These are phyloP conservation scores for Skeletonema menzelii DNA, from an alignment of 108 stramenopile species.

Conservation along the genomic window DNA sequence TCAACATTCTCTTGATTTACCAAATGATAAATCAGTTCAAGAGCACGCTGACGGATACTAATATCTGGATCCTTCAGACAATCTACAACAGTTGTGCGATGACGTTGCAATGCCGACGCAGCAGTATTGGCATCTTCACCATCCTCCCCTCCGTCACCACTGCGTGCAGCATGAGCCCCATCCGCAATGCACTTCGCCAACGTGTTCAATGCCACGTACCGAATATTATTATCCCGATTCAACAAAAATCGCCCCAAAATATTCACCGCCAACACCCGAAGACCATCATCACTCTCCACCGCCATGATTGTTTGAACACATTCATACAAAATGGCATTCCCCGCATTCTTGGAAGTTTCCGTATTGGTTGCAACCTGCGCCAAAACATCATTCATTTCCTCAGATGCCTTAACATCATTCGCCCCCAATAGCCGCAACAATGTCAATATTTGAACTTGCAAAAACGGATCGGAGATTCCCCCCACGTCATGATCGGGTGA, in stretches of 20 bases:
- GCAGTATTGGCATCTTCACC: slow-evolving; percentile 61
- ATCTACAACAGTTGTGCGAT: slow-evolving; percentile 93
- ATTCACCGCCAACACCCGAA: slow-evolving; percentile 97
- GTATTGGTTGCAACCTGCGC: slow-evolving; percentile 99
- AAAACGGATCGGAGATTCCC: slow-evolving; percentile 95
- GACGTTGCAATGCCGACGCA: slow-evolving; percentile 87
- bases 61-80: slow-evolving; percentile 99
- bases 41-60: slow-evolving; percentile 97
- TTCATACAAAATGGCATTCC: slow-evolving; percentile 99
- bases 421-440: slow-evolving; percentile 89
- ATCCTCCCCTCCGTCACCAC: slow-evolving; percentile 25
- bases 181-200: slow-evolving; percentile 78
- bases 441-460: slow-evolving; percentile 94
- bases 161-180: slow-evolving; percentile 30
- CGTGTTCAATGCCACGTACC: slow-evolving; percentile 98
- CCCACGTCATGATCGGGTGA: slow-evolving; percentile 96
- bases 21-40: slow-evolving; percentile 97
- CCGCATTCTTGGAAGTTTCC: slow-evolving; percentile 96
- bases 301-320: slow-evolving; percentile 98
- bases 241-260: slow-evolving; percentile 98
- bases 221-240: slow-evolving; percentile 99
- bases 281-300: slow-evolving; percentile 93
- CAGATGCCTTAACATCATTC: slow-evolving; percentile 80
- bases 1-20: slow-evolving; percentile 92
- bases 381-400: slow-evolving; percentile 97